Evolutionary conservation across 2,329 filamentous ascomycete genomes (phyloP).

Genomic region (Orbilia javanica): DNA sequence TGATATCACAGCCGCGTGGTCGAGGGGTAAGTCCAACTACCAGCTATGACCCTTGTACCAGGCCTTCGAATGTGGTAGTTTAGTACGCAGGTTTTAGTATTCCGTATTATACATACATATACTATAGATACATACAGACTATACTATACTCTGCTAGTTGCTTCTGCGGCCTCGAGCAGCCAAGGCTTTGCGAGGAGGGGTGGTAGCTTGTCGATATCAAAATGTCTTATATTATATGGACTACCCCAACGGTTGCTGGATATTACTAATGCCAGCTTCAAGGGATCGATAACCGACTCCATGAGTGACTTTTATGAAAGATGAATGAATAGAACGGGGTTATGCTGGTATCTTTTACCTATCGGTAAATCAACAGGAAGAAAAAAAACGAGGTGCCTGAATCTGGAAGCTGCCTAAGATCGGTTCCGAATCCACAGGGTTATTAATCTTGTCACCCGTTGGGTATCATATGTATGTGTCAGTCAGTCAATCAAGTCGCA

Average conservation of each 20-base stretch:
- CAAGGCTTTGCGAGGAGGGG: slow-evolving; percentile 5
- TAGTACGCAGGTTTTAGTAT: neutral
- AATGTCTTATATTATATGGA: slow-evolving; percentile 4
- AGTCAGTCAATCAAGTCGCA: neutral
- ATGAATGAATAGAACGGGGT: neutral
- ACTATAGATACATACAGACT: too few relatives aligned
- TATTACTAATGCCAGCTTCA: slow-evolving; percentile 21
- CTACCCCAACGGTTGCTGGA: neutral
- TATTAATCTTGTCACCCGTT: slow-evolving; percentile 49
- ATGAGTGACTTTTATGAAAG: slow-evolving; percentile 12
- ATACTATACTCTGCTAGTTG: neutral
- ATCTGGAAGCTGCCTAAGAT: slow-evolving; percentile 59
- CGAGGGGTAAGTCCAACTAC: slow-evolving; percentile 30
- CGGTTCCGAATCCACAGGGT: slow-evolving; percentile 51
- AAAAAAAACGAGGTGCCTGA: slow-evolving; percentile 51
- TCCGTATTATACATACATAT: too few relatives aligned
- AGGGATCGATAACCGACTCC: neutral
- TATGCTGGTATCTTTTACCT: neutral
- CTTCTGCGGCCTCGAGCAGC: slow-evolving; percentile 14
- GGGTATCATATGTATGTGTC: slow-evolving; percentile 30
- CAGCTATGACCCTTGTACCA: neutral
- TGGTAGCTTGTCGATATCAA: slow-evolving; percentile 13
- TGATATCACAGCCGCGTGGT: slow-evolving; percentile 54
- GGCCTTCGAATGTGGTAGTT: neutral
- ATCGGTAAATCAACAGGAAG: slow-evolving; percentile 13